Base-by-base conservation (phyloP, 2,329 filamentous ascomycete genomes). In the Colletotrichum lini region DNA sequence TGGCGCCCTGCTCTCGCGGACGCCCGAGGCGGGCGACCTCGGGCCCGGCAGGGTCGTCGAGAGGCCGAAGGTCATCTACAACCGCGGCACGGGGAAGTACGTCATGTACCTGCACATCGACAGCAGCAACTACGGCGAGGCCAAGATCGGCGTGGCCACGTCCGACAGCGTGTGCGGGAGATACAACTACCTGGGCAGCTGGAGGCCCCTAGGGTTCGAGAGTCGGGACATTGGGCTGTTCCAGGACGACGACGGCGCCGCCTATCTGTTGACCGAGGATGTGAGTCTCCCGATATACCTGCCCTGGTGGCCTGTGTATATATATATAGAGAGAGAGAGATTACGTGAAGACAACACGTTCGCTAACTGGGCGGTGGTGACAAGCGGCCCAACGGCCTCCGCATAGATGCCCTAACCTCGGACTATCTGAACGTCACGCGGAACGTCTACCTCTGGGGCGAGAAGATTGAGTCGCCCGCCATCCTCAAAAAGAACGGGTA, bases 51-150 rank as follows among this genome's bases (percentile, higher is more conserved):
- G 90, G 6, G 85, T 93, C 13, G 87, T 93, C 4, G 91, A 93
- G 79, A 82, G 91, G 26, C 91, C 91, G 2, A 93, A 93, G 79
- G 86, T 93, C 7, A 86, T 93, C 5, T 92, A 89, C 81, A 93
- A 93, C 74, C 86, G 89, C 21, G 80, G 82, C 18, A 92, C 90
- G 0, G 75, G 79, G 8, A 89, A 90, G 73, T 93, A 91, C 78
- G 90, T 93, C 30, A 81, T 93, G 79, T 93, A 89, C 83, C 84
- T 93, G 84, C 91, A 93, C 77, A 92, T 92, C 59, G 91, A 93
- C 76, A 85, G 82, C 70, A 83, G 82, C 56, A 85, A 84, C 76
- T 93, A 93, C 75, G 84, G 83, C 1, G 90, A 92, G 52, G 91
- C 91, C 0, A 89, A 87, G 70, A 88, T 90, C 2, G 91, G 90